Conservation (phyloP, 495 filamentous ascomycete genomes). For the Durotheca rogersii region DNA sequence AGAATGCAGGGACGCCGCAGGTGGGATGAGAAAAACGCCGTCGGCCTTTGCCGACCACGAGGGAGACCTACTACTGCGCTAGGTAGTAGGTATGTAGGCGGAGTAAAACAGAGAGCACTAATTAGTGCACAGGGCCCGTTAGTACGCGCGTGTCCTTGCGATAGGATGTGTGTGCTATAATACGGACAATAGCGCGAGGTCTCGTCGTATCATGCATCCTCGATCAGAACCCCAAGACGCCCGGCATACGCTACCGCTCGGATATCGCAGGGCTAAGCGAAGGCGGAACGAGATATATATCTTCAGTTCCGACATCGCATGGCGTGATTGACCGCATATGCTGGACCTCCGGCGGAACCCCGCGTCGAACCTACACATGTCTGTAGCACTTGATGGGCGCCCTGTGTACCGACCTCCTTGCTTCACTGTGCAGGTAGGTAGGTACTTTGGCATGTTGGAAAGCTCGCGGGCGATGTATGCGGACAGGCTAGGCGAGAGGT, state of each 20-base stretch:
- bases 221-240: background rate
- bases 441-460: background rate
- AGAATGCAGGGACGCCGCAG: background rate
- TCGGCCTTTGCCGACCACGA: too few species aligned
- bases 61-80: too few species aligned
- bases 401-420: too few species aligned
- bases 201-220: too few species aligned
- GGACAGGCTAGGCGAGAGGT: too few species aligned
- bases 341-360: background rate
- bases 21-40: background rate
- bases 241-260: background rate
- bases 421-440: background rate
- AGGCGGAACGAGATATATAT: background rate
- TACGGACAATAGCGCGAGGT: too few species aligned
- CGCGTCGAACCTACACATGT: background rate
- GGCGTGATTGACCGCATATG: slow-evolving; percentile 5
- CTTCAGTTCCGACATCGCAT: slow-evolving; percentile 3
- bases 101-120: too few species aligned
- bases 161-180: too few species aligned
- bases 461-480: too few species aligned
- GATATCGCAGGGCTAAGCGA: background rate
- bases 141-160: too few species aligned
- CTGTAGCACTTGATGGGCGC: background rate
- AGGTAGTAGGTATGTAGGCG: too few species aligned
- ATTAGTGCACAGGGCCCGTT: too few species aligned